These are phyloP conservation scores for Cotoneaster glaucophyllus DNA, from an alignment of 306 rosid species.

Conservation along the genomic window DNA sequence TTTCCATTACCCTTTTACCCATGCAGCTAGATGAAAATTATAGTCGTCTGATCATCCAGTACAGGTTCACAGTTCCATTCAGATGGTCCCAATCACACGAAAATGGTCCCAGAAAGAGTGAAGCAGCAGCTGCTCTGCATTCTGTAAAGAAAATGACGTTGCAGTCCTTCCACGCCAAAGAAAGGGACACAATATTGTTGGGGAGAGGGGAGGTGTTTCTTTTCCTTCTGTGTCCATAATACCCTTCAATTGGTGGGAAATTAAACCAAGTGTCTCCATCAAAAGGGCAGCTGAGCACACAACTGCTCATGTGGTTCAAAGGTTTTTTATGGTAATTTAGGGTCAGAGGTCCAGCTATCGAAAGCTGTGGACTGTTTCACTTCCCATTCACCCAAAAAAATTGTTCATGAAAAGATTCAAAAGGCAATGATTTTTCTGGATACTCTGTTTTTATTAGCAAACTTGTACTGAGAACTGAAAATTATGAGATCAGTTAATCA, in stretches of 20 bases:
- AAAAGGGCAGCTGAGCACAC: neutral
- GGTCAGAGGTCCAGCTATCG: slow-evolving; percentile 5
- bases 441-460: neutral
- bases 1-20: neutral
- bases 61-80: neutral
- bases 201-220: neutral
- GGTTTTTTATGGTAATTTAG: slow-evolving; percentile 11
- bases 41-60: neutral
- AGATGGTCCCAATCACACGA: slow-evolving; percentile 27
- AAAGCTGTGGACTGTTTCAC: neutral
- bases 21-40: neutral
- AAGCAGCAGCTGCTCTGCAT: neutral
- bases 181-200: slow-evolving; percentile 3
- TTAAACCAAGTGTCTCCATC: slow-evolving; percentile 15
- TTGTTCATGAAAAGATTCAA: neutral
- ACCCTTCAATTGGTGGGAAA: slow-evolving; percentile 3
- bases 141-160: slow-evolving; percentile 10
- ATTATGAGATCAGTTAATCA: neutral
- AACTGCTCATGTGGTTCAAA: neutral
- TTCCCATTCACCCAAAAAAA: too few relatives aligned
- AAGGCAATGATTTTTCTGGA: slow-evolving; percentile 21
- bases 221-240: neutral
- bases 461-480: neutral
- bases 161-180: slow-evolving; percentile 14
- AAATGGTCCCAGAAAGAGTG: slow-evolving; percentile 1